Percentiles rank a stretch among this genome's conserved stretches.
Evolutionary conservation across 495 filamentous ascomycete genomes (phyloP).

Genomic region (Melanomma pulvis-pyrius): DNA sequence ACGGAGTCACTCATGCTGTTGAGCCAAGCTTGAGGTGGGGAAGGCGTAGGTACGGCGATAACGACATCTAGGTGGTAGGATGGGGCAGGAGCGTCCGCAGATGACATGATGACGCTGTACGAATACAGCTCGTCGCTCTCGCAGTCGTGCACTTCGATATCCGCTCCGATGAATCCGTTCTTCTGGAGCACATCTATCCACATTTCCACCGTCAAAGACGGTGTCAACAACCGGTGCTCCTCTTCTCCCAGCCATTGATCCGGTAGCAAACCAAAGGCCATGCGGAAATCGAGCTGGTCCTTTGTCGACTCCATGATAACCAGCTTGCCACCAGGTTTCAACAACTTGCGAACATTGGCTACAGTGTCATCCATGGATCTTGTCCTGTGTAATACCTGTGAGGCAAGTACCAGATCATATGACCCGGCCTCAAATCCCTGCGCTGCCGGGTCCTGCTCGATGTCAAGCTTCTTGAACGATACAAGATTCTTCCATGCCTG

Average conservation of each 20-base stretch:
- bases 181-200: constrained; percentile 1
- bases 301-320: constrained; percentile 25
- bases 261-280: constrained; percentile 15
- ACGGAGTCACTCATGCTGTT: not conserved
- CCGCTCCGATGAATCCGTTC: constrained; percentile 1
- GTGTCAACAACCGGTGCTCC: not conserved
- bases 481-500: not conserved
- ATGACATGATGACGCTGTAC: not conserved
- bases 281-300: not conserved
- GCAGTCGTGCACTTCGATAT: constrained; percentile 4
- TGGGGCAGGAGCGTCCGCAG: not conserved
- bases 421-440: constrained; percentile 28
- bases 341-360: constrained; percentile 19
- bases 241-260: constrained; percentile 21
- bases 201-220: not conserved
- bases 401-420: constrained; percentile 35
- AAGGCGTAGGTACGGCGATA: not conserved
- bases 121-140: not conserved
- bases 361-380: constrained; percentile 12
- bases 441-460: constrained; percentile 30
- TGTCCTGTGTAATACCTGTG: constrained; percentile 34
- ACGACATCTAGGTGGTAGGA: not conserved
- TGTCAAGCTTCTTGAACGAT: constrained; percentile 27
- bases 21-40: not conserved
- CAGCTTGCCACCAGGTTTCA: constrained; percentile 34